Conservation (phyloP, 371 early-diverging fungal genomes). For the Rhizopus arrhizus region DNA sequence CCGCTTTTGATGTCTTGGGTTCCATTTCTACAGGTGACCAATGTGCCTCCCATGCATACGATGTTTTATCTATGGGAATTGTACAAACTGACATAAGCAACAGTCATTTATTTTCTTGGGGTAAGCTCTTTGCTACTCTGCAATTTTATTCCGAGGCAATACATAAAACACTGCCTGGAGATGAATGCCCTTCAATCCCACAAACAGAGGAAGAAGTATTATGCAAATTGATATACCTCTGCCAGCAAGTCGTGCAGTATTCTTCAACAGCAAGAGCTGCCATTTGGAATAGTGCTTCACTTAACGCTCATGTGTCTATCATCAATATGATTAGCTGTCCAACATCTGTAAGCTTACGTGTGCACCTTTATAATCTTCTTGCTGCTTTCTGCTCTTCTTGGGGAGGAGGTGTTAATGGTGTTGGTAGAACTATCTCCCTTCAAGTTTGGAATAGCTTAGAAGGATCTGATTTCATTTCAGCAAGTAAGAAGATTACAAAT, state of each 20-base stretch:
- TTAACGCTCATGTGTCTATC: slow-evolving; percentile 21
- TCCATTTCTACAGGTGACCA: slow-evolving; percentile 33
- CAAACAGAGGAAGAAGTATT: slow-evolving; percentile 27
- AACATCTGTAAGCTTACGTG: slow-evolving; percentile 27
- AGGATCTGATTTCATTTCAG: slow-evolving; percentile 27
- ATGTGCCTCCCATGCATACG: slow-evolving; percentile 27
- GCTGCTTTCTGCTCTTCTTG: slow-evolving; percentile 38
- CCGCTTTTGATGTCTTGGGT: slow-evolving; percentile 36
- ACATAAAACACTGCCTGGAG: slow-evolving; percentile 1
- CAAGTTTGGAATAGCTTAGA: slow-evolving; percentile 36
- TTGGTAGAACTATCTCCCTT: slow-evolving; percentile 25
- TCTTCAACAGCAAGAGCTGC: slow-evolving; percentile 18
- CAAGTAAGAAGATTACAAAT: slow-evolving; percentile 18
- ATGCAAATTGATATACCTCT: slow-evolving; percentile 27
- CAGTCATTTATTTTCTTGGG: slow-evolving; percentile 40
- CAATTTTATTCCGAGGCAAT: slow-evolving; percentile 25
- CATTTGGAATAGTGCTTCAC: slow-evolving; percentile 22
- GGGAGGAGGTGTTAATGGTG: slow-evolving; percentile 31
- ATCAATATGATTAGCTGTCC: slow-evolving; percentile 30
- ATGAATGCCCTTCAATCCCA: slow-evolving; percentile 19
- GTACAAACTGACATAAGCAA: slow-evolving; percentile 1
- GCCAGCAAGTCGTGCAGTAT: slow-evolving; percentile 38
- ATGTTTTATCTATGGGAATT: slow-evolving; percentile 26
- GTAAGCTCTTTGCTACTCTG: slow-evolving; percentile 34
- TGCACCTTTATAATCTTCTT: slow-evolving; percentile 28